Percentiles rank a stretch among this genome's conserved stretches.
phyloP scores from a whole-genome alignment of 352 stramenopile species.

The Pythium scleroteichum region DNA sequence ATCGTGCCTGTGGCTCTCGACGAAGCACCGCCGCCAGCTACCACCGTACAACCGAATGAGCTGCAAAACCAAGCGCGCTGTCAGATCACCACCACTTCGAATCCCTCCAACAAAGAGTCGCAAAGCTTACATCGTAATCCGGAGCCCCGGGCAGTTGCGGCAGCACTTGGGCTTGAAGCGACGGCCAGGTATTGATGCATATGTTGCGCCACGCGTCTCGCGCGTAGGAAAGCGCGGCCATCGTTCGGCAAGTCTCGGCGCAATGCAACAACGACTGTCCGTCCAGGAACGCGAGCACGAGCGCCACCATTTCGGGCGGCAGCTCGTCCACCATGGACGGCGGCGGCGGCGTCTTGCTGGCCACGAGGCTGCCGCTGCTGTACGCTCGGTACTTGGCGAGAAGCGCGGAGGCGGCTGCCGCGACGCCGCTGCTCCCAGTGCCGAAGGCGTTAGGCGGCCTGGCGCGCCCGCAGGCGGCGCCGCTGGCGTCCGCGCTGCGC shows the following conservation, averaged over 20 bases:
- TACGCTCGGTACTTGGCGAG: constrained; percentile 28
- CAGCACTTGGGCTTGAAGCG: constrained; percentile 52
- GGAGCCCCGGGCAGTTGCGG: constrained; percentile 69
- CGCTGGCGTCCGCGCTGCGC: constrained; percentile 27
- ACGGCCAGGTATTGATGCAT: constrained; percentile 61
- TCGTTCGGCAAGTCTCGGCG: constrained; percentile 42
- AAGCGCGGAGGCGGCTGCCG: constrained; percentile 41
- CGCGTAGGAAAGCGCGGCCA: constrained; percentile 53
- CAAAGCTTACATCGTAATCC: constrained; percentile 69
- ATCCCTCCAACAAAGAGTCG: neutral
- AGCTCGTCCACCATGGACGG: constrained; percentile 42
- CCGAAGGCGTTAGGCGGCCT: constrained; percentile 18
- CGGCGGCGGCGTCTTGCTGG: constrained; percentile 1
- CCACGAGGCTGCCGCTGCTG: constrained; percentile 9
- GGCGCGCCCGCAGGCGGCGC: constrained; percentile 18
- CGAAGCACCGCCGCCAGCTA: constrained; percentile 68
- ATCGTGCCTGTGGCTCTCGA: constrained; percentile 48
- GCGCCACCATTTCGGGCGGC: constrained; percentile 53
- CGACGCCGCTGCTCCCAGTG: constrained; percentile 20
- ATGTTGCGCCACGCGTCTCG: constrained; percentile 68
- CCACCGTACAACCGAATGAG: constrained; percentile 75
- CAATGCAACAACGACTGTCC: constrained; percentile 56
- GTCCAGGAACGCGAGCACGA: constrained; percentile 52
- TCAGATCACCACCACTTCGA: neutral
- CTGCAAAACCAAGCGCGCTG: constrained; percentile 27